Percentiles rank a stretch among this genome's conserved stretches.
Evolutionary conservation across 2,329 filamentous ascomycete species (phyloP).

Genomic region (Fusarium sp.): DNA sequence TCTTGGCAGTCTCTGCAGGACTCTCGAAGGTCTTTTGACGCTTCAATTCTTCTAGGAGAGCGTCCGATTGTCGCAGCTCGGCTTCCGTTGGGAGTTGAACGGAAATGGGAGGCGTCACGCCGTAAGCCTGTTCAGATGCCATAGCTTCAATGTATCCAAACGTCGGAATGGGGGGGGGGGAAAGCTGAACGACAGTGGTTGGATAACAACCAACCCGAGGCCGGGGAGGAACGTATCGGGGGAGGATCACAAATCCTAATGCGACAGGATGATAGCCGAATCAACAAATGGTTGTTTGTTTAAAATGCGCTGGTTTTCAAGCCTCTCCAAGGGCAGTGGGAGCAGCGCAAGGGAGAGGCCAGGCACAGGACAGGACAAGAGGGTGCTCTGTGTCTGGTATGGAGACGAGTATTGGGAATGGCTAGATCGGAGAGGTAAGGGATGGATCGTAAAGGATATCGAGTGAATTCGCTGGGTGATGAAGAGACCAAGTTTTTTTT

Average conservation of each 20-base stretch:
- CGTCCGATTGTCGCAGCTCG: conserved; percentile 80
- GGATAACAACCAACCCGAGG: background rate
- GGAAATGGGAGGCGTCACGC: conserved; percentile 88
- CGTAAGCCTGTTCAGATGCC: conserved; percentile 57
- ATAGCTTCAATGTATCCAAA: conserved; percentile 39
- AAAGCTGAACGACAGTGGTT: background rate
- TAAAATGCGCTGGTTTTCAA: conserved; percentile 17
- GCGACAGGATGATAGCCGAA: background rate
- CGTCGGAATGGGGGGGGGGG: background rate
- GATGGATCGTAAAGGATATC: conserved; percentile 22
- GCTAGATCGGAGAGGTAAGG: conserved; percentile 16
- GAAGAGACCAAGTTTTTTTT: conserved; percentile 7
- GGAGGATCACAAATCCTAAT: background rate
- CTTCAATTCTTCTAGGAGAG: conserved; percentile 85
- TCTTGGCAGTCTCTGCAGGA: conserved; percentile 81
- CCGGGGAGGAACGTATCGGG: background rate
- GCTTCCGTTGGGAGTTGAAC: conserved; percentile 76
- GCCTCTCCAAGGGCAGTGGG: conserved; percentile 34
- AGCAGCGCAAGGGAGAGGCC: conserved; percentile 37
- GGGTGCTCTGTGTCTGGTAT: conserved; percentile 27
- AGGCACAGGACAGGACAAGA: background rate
- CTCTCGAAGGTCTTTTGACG: conserved; percentile 92
- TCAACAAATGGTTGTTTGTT: background rate
- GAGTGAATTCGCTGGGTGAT: conserved; percentile 16
- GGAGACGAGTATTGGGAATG: conserved; percentile 19